Base-by-base conservation (phyloP, 495 filamentous ascomycete species). In the Aspergillus incahuasiensis region DNA sequence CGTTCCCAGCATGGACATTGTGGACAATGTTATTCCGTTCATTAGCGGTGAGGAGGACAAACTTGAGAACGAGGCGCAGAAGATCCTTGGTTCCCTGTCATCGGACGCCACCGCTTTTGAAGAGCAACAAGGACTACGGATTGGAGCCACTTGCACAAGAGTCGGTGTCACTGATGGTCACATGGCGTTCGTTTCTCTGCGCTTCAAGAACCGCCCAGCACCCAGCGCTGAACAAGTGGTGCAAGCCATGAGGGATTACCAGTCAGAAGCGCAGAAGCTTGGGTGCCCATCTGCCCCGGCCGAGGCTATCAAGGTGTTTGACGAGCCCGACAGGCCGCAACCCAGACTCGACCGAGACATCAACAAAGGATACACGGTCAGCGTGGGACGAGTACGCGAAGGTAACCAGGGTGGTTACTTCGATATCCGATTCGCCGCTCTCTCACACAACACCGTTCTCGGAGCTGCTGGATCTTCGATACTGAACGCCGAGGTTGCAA, bases 391-490 rank as follows among this genome's bases (percentile, higher is more conserved):
- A 24, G 79, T 94, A 19, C 74, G 90, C 48, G 81, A 89, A 66
- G 74, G 75, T 32, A 86, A 88, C 54, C 76, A 85, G 58, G 86
- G 83, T 58, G 88, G 86, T 21, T 84, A 90, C 39, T 88, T 92
- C 59, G 90, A 94, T 70, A 75, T 92, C 55, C 86, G 89, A 62
- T 94, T 94, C 68, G 88, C 88, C 30, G 85, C 87, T 5, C 68
- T 94, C 61, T 90, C 85, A 51, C 90, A 94, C 68, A 95, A 94
- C 67, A 92, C 92, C 42, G 86, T 98, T 41, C 92, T 98, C 66
- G 92, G 92, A 61, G 94, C 94, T 35, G 91, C 94, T 9, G 94
- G 94, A 30, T 94, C 89, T 8, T 95, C 90, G 15, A 95, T 97
- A 68, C 73, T 98, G 54, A 97, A 97, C 68, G 90, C 91, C 12